A percentile compares a stretch with the other conserved stretches of the same genome.
These are phyloP conservation scores for Rhodotorula sp. DNA, from an alignment of 1,284 basidiomycete species.

Conservation along the genomic window DNA sequence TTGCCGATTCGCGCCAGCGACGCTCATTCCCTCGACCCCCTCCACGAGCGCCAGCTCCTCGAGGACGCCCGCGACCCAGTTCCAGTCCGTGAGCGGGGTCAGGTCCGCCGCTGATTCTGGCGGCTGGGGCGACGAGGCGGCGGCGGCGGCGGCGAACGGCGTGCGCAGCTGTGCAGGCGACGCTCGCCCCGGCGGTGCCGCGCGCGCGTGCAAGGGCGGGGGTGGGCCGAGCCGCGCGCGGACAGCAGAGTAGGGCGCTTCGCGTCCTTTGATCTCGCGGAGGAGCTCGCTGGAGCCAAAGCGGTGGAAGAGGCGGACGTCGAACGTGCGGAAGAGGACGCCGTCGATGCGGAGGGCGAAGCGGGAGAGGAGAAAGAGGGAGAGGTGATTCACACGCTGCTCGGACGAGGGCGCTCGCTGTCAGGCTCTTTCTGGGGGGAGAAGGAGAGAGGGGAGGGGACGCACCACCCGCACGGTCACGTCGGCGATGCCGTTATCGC, in stretches of 20 bases:
- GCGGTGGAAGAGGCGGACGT: conserved; percentile 87
- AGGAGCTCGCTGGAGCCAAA: conserved; percentile 66
- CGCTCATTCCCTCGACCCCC: neutral
- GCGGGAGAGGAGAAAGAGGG: conserved; percentile 84
- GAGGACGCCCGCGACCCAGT: conserved; percentile 78
- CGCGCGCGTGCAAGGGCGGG: neutral
- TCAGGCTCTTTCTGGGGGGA: too few relatives aligned
- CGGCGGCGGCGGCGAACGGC: neutral
- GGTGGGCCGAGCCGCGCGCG: neutral
- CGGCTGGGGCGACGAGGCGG: neutral
- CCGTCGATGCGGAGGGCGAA: conserved; percentile 95
- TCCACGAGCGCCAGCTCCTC: conserved; percentile 38
- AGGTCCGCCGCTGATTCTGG: conserved; percentile 69
- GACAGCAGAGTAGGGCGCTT: conserved; percentile 67
- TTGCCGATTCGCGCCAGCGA: neutral
- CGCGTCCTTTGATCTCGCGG: conserved; percentile 83
- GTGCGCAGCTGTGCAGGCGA: neutral
- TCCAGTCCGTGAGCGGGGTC: conserved; percentile 83
- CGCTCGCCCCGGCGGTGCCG: neutral
- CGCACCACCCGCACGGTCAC: conserved; percentile 81
- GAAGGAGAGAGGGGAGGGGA: conserved; percentile 32
- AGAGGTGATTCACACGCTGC: conserved; percentile 97
- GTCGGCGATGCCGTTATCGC: conserved; percentile 86
- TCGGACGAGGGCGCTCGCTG: too few relatives aligned
- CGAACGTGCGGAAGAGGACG: conserved; percentile 87